Percentiles rank a stretch among this genome's conserved stretches.
Evolutionary conservation across 768 basidiomycete species (phyloP).

Genomic region (Cystobasidium onofrii): DNA sequence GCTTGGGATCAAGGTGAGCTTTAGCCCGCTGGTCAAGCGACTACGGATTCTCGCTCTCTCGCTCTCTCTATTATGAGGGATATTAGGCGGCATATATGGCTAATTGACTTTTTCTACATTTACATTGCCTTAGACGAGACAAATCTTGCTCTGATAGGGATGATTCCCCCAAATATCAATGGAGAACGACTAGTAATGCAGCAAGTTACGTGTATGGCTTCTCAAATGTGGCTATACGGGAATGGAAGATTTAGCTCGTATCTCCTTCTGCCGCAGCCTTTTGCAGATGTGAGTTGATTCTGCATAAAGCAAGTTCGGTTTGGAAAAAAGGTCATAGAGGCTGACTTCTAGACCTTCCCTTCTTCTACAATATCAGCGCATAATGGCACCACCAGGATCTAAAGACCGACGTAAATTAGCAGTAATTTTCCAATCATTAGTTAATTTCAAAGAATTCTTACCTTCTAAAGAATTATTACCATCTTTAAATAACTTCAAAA

Average conservation of each 20-base stretch:
- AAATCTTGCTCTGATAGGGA: conserved; percentile 1
- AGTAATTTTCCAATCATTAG: conserved; percentile 3
- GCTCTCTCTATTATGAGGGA: too few relatives aligned
- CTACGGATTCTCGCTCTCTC: too few relatives aligned
- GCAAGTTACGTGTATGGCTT: neutral
- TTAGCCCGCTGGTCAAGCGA: too few relatives aligned
- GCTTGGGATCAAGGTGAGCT: conserved; percentile 25
- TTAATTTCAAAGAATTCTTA: neutral
- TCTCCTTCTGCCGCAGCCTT: conserved; percentile 1
- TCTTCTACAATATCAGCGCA: too few relatives aligned
- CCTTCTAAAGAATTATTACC: neutral
- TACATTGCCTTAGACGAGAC: too few relatives aligned
- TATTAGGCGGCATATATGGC: too few relatives aligned
- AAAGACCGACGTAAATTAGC: conserved; percentile 14
- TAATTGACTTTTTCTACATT: too few relatives aligned
- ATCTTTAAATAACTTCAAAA: neutral
- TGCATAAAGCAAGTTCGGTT: neutral
- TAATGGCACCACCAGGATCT: neutral
- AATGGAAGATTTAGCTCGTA: conserved; percentile 8
- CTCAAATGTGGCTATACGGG: conserved; percentile 20
- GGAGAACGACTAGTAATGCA: conserved; percentile 8
- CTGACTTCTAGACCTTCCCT: neutral
- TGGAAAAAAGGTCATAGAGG: neutral
- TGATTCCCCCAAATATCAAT: conserved; percentile 11
- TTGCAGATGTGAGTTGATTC: conserved; percentile 1